Conservation (phyloP, 345 rosid genomes). For the Iberis pinnata region DNA sequence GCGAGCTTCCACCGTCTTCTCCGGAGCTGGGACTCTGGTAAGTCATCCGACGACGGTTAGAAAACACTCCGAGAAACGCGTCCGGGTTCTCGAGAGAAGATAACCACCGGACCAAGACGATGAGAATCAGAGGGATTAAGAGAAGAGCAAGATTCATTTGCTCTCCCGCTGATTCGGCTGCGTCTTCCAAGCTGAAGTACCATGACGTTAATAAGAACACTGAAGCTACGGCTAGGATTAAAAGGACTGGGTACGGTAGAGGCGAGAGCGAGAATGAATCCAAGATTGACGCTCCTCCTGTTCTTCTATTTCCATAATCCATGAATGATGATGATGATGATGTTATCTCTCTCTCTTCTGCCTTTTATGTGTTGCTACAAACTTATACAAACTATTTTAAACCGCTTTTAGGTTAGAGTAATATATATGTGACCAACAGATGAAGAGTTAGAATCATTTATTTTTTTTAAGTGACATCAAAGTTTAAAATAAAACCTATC, state of each 20-base stretch:
- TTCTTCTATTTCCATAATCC: too few relatives aligned
- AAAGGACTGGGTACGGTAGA: conserved; percentile 80
- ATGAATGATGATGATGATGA: too few relatives aligned
- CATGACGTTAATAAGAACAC: conserved; percentile 58
- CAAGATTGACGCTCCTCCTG: too few relatives aligned
- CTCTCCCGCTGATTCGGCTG: conserved; percentile 44
- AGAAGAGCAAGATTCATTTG: conserved; percentile 57
- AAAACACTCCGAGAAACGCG: conserved; percentile 37
- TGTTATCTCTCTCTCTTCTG: neutral
- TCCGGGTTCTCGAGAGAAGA: conserved; percentile 61
- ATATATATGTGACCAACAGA: neutral
- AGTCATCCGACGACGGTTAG: conserved; percentile 38
- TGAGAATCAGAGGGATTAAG: conserved; percentile 43
- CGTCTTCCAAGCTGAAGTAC: conserved; percentile 55
- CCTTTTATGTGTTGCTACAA: too few relatives aligned
- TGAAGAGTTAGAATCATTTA: too few relatives aligned
- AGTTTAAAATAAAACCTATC: too few relatives aligned
- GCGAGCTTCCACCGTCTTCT: conserved; percentile 71
- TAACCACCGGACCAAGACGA: conserved; percentile 53
- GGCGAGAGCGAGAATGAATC: conserved; percentile 67
- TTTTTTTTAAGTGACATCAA: too few relatives aligned
- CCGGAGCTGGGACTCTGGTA: conserved; percentile 43
- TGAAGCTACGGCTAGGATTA: conserved; percentile 50
- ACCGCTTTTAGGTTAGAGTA: conserved; percentile 14
- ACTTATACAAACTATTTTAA: conserved; percentile 9